Conservation (phyloP, 768 basidiomycete genomes). For the Phlegmacium glaucopus region DNA sequence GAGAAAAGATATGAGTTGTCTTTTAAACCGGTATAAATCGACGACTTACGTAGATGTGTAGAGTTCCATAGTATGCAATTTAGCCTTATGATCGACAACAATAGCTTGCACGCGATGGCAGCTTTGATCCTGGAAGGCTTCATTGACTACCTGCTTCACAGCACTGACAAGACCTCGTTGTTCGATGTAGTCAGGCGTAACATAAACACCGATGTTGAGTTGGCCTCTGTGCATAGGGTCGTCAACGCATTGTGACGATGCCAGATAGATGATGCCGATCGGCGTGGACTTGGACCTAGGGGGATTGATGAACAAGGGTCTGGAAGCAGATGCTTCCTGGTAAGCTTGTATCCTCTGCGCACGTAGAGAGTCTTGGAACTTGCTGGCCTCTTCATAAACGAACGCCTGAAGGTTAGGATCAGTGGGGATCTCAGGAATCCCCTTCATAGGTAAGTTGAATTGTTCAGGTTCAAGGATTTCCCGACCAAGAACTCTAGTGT, state of each 20-base stretch:
- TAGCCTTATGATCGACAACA: slow-evolving; percentile 41
- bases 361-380: slow-evolving; percentile 4
- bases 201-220: slow-evolving; percentile 53
- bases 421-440: slow-evolving; percentile 2
- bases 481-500: slow-evolving; percentile 12
- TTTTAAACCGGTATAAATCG: too few relatives aligned
- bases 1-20: too few relatives aligned
- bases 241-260: slow-evolving; percentile 21
- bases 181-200: slow-evolving; percentile 33
- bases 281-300: slow-evolving; percentile 6
- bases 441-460: slow-evolving; percentile 1
- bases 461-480: slow-evolving; percentile 15
- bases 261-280: slow-evolving; percentile 44
- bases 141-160: slow-evolving; percentile 38
- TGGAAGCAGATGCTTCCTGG: slow-evolving; percentile 8
- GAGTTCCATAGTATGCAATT: slow-evolving; percentile 41
- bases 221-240: slow-evolving; percentile 37
- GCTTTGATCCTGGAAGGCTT: slow-evolving; percentile 41
- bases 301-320: neutral
- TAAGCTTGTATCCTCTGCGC: slow-evolving; percentile 7
- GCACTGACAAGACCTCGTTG: slow-evolving; percentile 46
- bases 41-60: slow-evolving; percentile 39
- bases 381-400: slow-evolving; percentile 12
- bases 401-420: slow-evolving; percentile 11
- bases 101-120: slow-evolving; percentile 54